Evolutionary conservation across 768 basidiomycete species (phyloP).

Genomic region (Trametes meyenii): DNA sequence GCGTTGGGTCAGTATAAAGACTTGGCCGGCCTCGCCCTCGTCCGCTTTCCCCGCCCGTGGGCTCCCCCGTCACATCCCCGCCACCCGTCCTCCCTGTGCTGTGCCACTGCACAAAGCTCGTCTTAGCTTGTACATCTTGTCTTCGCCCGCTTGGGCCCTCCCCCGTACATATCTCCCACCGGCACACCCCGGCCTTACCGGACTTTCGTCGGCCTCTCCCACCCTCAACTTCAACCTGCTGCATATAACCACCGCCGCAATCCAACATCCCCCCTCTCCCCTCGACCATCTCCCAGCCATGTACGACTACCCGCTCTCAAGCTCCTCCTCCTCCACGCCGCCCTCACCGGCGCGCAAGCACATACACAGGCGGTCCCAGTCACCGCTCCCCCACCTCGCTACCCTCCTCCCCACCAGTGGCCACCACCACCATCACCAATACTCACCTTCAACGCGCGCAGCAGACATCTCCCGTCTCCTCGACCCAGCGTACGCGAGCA

Average conservation of each 20-base stretch:
- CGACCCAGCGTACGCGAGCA: conserved; percentile 59
- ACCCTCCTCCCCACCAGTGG: conserved; percentile 29
- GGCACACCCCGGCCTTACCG: conserved; percentile 17
- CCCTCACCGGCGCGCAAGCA: conserved; percentile 20
- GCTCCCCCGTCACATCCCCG: conserved; percentile 14
- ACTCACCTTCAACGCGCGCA: conserved; percentile 43
- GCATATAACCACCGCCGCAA: conserved; percentile 5
- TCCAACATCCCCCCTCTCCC: conserved; percentile 11
- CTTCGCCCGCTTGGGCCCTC: conserved; percentile 3
- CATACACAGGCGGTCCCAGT: conserved; percentile 27
- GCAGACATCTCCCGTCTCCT: conserved; percentile 65
- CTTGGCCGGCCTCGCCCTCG: conserved; percentile 12
- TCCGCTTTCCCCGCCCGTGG: conserved; percentile 22
- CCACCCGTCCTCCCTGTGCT: neutral
- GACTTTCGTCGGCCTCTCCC: conserved; percentile 12
- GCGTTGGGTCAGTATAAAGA: conserved; percentile 13
- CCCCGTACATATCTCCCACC: conserved; percentile 11
- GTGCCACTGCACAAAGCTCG: conserved; percentile 13
- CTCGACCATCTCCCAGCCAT: conserved; percentile 20
- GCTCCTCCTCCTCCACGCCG: conserved; percentile 20
- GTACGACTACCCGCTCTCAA: conserved; percentile 27
- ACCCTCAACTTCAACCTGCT: conserved; percentile 13
- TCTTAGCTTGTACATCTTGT: neutral
- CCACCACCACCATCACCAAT: conserved; percentile 23
- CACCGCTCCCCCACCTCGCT: conserved; percentile 30